A percentile compares a stretch with the other conserved stretches of the same genome.
phyloP scores from a whole-genome alignment of 2,329 filamentous ascomycete species.

The Canariomyces notabilis region DNA sequence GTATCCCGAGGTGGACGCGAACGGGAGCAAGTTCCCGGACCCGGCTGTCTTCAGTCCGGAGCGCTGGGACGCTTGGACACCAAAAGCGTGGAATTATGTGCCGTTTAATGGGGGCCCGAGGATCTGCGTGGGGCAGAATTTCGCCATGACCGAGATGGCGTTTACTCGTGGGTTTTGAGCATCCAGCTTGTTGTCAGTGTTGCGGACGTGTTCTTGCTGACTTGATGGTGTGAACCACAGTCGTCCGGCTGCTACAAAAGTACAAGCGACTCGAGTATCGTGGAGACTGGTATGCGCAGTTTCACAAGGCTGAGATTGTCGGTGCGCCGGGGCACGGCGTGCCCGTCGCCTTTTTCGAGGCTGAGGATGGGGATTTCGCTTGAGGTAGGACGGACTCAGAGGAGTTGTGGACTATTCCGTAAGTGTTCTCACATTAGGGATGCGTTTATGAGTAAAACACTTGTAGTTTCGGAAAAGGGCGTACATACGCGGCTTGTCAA shows the following conservation, averaged over 20 bases:
- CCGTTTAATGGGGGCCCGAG: conserved; percentile 37
- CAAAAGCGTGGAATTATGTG: conserved; percentile 32
- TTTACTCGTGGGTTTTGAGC: conserved; percentile 36
- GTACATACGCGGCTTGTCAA: no score
- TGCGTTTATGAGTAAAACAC: no score
- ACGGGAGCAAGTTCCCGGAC: conserved; percentile 22
- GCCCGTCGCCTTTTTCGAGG: conserved; percentile 36
- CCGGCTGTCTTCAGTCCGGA: conserved; percentile 28
- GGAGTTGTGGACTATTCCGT: no score
- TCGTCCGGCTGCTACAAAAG: conserved; percentile 52
- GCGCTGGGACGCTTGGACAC: conserved; percentile 28
- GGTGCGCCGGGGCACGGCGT: conserved; percentile 40
- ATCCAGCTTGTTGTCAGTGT: neutral
- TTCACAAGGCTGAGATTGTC: conserved; percentile 41
- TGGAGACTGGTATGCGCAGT: conserved; percentile 41
- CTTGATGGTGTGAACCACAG: conserved; percentile 26
- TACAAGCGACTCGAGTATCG: conserved; percentile 51
- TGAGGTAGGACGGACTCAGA: conserved; percentile 10
- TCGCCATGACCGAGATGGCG: conserved; percentile 54
- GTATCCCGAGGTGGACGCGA: conserved; percentile 22
- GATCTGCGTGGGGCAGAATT: conserved; percentile 54
- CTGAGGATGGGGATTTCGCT: conserved; percentile 22
- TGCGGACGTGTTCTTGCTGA: neutral
- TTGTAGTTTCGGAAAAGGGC: no score
- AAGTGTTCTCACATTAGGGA: no score